Evolutionary conservation across 176 grass and related monocot species (phyloP), one percentile per base, ranked within the genome.

Genomic region (Eremochloa ophiuroides): DNA sequence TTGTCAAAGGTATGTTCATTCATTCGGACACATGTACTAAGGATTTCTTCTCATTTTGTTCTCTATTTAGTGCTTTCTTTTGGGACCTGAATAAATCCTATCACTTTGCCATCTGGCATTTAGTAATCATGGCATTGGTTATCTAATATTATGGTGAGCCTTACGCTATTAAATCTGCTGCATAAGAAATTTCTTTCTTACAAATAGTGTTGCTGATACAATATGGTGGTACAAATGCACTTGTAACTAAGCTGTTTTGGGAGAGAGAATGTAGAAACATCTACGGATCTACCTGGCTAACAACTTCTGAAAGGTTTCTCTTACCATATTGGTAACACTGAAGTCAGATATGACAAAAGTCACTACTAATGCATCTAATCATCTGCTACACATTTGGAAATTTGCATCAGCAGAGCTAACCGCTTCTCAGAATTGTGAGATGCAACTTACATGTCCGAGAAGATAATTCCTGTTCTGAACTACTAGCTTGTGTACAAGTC

Each of bases 1-100:
- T 89, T 98, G 76, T 93, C 90, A 74, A 89, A 98, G 95, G 95
- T 98, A 90, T 80, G 2, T 4, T 38, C 78, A 47, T 72, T 73
- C 41, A 65, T 43, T 41, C 11, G 29, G 11, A 26, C 27, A 81
- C 50, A 69, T 69, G 44, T 29, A 37, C 15, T 74, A 60, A 69
- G 68, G 39, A 48, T 27, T 37, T 43, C 10, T 51, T 31, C 56
- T 65, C 39, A 8, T 69, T 81, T 59, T 82, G 31, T 62, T 77
- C 1, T 42, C 46, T 77, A 76, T 50, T 5, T 61, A 39, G 10
- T 67, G 53, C 62, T 66, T 81, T 23, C 8, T 38, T 33, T 80
- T 76, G 41, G 13, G 53, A 5, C 61, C 16, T 79, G 30, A 25
- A 74, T 23, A 51, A 31, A 66, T 16, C 11, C 7, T 46, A 6